phyloP scores from a whole-genome alignment of 441 rosid species.

The Biscutella laevigata region DNA sequence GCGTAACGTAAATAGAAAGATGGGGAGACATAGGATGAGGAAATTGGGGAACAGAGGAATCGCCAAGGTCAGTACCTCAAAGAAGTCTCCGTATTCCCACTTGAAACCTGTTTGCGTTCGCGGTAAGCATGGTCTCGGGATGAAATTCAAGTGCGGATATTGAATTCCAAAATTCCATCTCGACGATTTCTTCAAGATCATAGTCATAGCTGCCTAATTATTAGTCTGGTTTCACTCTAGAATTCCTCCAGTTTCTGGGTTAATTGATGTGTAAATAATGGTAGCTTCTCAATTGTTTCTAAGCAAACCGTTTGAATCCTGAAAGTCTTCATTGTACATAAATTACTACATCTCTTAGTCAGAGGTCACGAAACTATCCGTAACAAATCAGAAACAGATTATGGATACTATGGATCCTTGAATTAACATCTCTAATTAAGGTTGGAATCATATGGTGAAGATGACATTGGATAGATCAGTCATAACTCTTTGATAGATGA shows the following conservation, averaged over 20 bases:
- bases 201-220: too few species aligned
- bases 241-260: slow-evolving; percentile 11
- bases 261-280: slow-evolving; percentile 19
- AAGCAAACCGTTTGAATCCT: neutral
- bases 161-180: neutral
- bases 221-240: too few species aligned
- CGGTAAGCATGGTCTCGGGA: slow-evolving; percentile 62
- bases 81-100: slow-evolving; percentile 34
- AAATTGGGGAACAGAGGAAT: slow-evolving; percentile 33
- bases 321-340: slow-evolving; percentile 12
- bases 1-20: slow-evolving; percentile 37
- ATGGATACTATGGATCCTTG: too few species aligned
- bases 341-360: neutral
- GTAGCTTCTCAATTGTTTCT: slow-evolving; percentile 6
- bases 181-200: slow-evolving; percentile 7
- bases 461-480: neutral
- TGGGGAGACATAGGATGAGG: slow-evolving; percentile 65
- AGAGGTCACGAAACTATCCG: neutral
- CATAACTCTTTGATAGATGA: neutral
- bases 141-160: slow-evolving; percentile 34
- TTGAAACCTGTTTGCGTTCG: slow-evolving; percentile 51
- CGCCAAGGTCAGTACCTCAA: slow-evolving; percentile 46
- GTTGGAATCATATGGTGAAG: too few species aligned
- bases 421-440: too few species aligned
- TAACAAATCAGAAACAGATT: too few species aligned